These are phyloP conservation scores for Piedraia hortae DNA, from an alignment of 2,329 filamentous ascomycete genomes.

Conservation along the genomic window DNA sequence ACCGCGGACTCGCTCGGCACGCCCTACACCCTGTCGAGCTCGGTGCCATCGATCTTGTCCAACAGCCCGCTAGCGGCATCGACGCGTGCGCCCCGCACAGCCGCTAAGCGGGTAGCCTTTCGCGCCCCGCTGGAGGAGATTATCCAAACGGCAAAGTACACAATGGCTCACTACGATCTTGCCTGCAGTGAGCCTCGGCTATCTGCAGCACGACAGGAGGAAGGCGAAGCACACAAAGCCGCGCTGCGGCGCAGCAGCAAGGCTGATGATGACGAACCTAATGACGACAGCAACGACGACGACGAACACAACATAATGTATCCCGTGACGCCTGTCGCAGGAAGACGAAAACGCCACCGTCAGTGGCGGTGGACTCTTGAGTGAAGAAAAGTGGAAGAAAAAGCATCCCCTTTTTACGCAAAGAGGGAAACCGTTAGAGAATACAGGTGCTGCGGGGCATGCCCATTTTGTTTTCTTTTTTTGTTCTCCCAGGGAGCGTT, in stretches of 20 bases:
- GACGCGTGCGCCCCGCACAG: slow-evolving; percentile 8
- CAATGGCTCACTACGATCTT: slow-evolving; percentile 28
- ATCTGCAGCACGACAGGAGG: slow-evolving; percentile 5
- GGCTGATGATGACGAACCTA: not conserved
- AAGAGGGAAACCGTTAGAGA: no score
- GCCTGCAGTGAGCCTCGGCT: slow-evolving; percentile 15
- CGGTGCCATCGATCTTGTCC: slow-evolving; percentile 18
- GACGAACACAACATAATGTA: slow-evolving; percentile 18
- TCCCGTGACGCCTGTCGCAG: slow-evolving; percentile 21
- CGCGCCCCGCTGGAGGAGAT: slow-evolving; percentile 28
- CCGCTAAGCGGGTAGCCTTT: slow-evolving; percentile 30
- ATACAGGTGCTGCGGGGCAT: no score
- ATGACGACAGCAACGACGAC: slow-evolving; percentile 7
- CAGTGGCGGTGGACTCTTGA: slow-evolving; percentile 33
- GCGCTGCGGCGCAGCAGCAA: slow-evolving; percentile 1
- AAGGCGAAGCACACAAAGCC: slow-evolving; percentile 1
- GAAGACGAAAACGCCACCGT: slow-evolving; percentile 24
- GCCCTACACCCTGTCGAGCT: slow-evolving; percentile 21
- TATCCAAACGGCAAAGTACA: slow-evolving; percentile 28
- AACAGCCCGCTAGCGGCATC: slow-evolving; percentile 17
- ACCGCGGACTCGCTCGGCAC: slow-evolving; percentile 13
- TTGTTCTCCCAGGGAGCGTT: no score
- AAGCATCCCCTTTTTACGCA: no score
- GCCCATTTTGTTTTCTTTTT: no score
- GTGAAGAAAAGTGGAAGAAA: no score